These are phyloP conservation scores for Ascocoryne sarcoides DNA, from an alignment of 2,329 filamentous ascomycete species.

Conservation along the genomic window DNA sequence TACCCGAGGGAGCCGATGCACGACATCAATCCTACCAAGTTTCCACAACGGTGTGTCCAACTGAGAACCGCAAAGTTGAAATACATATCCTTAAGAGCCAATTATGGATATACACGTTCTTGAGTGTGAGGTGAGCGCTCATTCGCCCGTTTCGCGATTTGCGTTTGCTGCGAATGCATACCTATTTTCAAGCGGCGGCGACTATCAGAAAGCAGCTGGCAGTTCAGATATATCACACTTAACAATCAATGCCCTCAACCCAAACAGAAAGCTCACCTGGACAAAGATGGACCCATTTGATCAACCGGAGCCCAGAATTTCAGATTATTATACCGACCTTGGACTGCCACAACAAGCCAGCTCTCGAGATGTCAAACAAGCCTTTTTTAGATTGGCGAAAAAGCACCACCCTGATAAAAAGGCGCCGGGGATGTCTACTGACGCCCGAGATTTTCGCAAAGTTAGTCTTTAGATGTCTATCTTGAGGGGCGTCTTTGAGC, in stretches of 20 bases:
- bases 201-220: not conserved
- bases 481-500: not conserved
- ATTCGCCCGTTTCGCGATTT: slow-evolving; percentile 3
- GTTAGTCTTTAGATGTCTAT: not conserved
- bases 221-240: not conserved
- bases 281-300: slow-evolving; percentile 5
- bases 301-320: slow-evolving; percentile 4
- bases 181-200: not conserved
- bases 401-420: slow-evolving; percentile 7
- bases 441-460: slow-evolving; percentile 5
- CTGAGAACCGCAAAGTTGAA: slow-evolving; percentile 1
- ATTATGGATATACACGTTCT: slow-evolving; percentile 1
- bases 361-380: slow-evolving; percentile 6
- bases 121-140: not conserved
- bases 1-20: not conserved
- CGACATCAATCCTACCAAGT: not conserved
- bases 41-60: not conserved
- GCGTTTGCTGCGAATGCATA: not conserved
- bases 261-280: not conserved
- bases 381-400: slow-evolving; percentile 5
- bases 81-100: slow-evolving; percentile 1
- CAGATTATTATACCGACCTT: slow-evolving; percentile 6
- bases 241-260: slow-evolving; percentile 1
- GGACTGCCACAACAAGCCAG: slow-evolving; percentile 6
- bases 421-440: slow-evolving; percentile 6